Conservation (phyloP, 2,329 filamentous ascomycete genomes). For the Paecilomyces fulvus region DNA sequence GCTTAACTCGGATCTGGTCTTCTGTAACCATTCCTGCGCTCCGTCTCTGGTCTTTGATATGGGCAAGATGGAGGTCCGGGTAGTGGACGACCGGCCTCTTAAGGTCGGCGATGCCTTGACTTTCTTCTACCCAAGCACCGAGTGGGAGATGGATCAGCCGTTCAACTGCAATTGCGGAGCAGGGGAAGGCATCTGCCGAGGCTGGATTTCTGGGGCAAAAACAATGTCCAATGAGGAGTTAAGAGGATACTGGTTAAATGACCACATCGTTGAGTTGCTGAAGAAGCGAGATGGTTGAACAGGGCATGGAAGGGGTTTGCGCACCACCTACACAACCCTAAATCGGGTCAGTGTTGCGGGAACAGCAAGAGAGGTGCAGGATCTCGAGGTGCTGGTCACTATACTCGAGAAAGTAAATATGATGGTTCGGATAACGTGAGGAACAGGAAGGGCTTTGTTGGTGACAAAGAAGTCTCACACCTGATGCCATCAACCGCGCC, state of each 20-base stretch:
- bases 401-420: background rate
- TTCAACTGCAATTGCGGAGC: conserved; percentile 39
- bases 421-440: background rate
- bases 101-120: conserved; percentile 35
- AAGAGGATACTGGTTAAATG: conserved; percentile 35
- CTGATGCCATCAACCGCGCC: background rate
- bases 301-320: background rate
- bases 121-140: conserved; percentile 43
- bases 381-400: background rate
- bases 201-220: conserved; percentile 33
- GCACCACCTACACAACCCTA: background rate
- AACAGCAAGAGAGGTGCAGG: background rate
- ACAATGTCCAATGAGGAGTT: conserved; percentile 24
- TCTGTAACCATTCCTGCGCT: conserved; percentile 49
- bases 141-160: conserved; percentile 42
- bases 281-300: conserved; percentile 10
- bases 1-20: conserved; percentile 49
- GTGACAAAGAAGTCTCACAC: background rate
- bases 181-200: conserved; percentile 25
- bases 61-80: conserved; percentile 31
- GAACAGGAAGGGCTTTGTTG: background rate
- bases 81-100: conserved; percentile 30
- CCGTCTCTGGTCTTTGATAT: conserved; percentile 49
- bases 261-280: conserved; percentile 29
- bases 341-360: background rate